A percentile compares a stretch with the other conserved stretches of the same genome.
Evolutionary conservation across 75 land plant species (phyloP).

Genomic region (Isoetes taiwanensis): DNA sequence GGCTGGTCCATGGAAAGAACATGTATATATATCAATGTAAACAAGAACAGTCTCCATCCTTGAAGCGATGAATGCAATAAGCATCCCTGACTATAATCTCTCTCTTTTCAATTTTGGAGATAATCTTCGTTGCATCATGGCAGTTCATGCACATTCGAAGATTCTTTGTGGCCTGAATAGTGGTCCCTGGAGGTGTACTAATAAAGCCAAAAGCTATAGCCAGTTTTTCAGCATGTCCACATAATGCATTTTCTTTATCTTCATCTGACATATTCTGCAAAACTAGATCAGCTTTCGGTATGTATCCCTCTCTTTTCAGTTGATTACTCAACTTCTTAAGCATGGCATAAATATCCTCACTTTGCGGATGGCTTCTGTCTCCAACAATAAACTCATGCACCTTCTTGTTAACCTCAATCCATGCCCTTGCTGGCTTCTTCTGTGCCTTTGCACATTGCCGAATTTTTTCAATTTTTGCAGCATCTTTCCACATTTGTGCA

Average conservation of each 20-base stretch:
- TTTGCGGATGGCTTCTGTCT: constrained; percentile 31
- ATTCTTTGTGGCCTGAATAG: constrained; percentile 40
- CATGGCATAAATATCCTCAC: constrained; percentile 26
- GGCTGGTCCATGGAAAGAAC: too few species aligned
- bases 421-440: constrained; percentile 41
- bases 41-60: constrained; percentile 51
- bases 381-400: constrained; percentile 40
- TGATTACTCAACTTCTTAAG: constrained; percentile 23
- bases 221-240: constrained; percentile 46
- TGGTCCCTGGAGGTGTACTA: constrained; percentile 20
- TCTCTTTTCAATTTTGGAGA: constrained; percentile 36
- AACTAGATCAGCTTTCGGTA: constrained; percentile 27
- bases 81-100: constrained; percentile 50
- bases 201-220: constrained; percentile 44
- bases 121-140: constrained; percentile 36
- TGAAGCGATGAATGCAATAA: constrained; percentile 45
- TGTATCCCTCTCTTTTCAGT: constrained; percentile 37
- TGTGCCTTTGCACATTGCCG: too few species aligned
- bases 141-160: constrained; percentile 50
- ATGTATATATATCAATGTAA: too few species aligned
- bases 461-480: too few species aligned
- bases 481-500: too few species aligned
- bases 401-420: constrained; percentile 32
- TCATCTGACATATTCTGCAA: constrained; percentile 40
- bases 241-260: constrained; percentile 38